These are phyloP conservation scores for Pontederia paniculata DNA, from an alignment of 176 grass and related monocot genomes.

Conservation along the genomic window DNA sequence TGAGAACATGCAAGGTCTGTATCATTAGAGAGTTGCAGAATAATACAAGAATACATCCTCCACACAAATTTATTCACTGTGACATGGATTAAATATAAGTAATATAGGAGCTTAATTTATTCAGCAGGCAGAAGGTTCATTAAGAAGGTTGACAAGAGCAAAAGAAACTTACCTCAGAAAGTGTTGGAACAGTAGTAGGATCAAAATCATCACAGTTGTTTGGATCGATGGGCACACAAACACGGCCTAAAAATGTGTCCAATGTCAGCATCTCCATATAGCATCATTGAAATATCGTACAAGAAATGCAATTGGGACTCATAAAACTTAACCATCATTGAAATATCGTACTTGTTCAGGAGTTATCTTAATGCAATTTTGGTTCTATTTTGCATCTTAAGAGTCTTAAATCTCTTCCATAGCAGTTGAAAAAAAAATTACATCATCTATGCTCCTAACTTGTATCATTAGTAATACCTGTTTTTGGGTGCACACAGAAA, in stretches of 20 bases:
- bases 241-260: slow-evolving; percentile 33
- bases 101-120: no score
- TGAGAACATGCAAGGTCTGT: no score
- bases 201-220: slow-evolving; percentile 73
- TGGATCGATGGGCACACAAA: slow-evolving; percentile 91
- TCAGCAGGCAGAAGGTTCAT: no score
- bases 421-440: no score
- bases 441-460: no score
- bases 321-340: background rate
- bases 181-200: slow-evolving; percentile 53
- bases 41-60: no score
- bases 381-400: no score
- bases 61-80: background rate
- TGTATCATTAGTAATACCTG: slow-evolving; percentile 32
- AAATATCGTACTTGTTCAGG: no score
- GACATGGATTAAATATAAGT: no score
- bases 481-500: slow-evolving; percentile 89
- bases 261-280: background rate
- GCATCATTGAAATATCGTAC: background rate
- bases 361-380: no score
- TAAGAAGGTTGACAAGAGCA: background rate
- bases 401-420: no score
- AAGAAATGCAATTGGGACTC: background rate
- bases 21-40: no score
- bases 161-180: slow-evolving; percentile 49